These are phyloP conservation scores for Solanum commersonii DNA, from an alignment of 257 asterid genomes.

Conservation along the genomic window DNA sequence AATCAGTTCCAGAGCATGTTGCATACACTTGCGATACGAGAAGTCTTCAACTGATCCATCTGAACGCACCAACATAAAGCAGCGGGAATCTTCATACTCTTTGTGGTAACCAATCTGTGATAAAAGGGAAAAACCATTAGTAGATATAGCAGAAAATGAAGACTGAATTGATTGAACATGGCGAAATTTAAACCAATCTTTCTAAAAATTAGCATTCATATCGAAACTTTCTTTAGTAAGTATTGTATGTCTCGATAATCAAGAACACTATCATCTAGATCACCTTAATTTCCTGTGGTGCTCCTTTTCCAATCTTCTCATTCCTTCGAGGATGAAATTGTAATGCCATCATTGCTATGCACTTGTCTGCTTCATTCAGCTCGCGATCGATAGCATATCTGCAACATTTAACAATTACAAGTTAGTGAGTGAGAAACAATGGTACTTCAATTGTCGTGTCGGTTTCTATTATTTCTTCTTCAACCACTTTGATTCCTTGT, in stretches of 20 bases:
- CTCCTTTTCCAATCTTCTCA: slow-evolving; percentile 63
- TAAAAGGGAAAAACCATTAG: not conserved
- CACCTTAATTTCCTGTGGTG: slow-evolving; percentile 65
- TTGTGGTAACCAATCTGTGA: slow-evolving; percentile 74
- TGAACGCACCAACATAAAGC: slow-evolving; percentile 58
- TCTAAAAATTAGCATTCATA: not conserved
- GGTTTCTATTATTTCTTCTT: not conserved
- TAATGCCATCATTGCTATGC: slow-evolving; percentile 49
- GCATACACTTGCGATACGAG: slow-evolving; percentile 71
- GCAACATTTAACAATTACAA: not conserved
- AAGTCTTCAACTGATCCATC: slow-evolving; percentile 88
- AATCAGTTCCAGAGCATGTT: slow-evolving; percentile 40
- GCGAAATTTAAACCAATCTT: not conserved
- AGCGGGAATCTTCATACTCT: slow-evolving; percentile 44
- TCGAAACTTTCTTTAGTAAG: not conserved
- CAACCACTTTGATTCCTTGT: not conserved
- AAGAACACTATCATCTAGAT: not conserved
- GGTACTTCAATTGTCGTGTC: not conserved
- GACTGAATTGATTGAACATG: not conserved
- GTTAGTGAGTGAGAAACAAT: not conserved
- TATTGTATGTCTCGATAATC: not conserved
- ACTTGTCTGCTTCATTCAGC: slow-evolving; percentile 49
- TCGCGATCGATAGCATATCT: slow-evolving; percentile 45
- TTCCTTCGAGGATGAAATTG: slow-evolving; percentile 62
- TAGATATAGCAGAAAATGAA: not conserved